A percentile compares a stretch with the other conserved stretches of the same genome.
phyloP scores from a whole-genome alignment of 164 flowering plant species.

The Amborella trichopoda region DNA sequence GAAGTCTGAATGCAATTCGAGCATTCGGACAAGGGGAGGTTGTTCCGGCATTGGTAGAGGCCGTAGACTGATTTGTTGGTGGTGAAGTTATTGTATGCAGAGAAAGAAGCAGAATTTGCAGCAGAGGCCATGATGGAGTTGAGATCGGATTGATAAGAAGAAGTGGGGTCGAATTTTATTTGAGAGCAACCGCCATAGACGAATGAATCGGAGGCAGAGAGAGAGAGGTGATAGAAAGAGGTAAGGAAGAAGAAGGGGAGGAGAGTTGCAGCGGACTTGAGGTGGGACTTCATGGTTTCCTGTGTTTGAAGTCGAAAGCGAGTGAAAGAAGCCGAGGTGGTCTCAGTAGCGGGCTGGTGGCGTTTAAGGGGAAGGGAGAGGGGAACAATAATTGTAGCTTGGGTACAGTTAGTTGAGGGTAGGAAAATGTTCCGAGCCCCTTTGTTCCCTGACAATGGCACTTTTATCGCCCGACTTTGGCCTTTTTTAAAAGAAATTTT shows the following conservation, averaged over 20 bases:
- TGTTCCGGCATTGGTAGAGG: constrained; percentile 85
- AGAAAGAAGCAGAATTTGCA: constrained; percentile 75
- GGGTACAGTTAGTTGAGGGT: too few relatives aligned
- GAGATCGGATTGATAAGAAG: constrained; percentile 55
- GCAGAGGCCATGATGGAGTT: constrained; percentile 79
- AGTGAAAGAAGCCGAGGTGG: too few relatives aligned
- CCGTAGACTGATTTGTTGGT: constrained; percentile 42
- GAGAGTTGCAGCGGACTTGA: constrained; percentile 1
- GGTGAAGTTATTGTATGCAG: constrained; percentile 75
- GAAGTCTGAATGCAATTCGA: constrained; percentile 55
- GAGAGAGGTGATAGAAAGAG: constrained; percentile 5
- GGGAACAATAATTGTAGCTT: too few relatives aligned
- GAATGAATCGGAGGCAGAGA: constrained; percentile 26
- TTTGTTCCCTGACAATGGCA: too few relatives aligned
- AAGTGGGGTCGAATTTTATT: constrained; percentile 28
- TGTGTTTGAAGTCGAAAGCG: too few relatives aligned
- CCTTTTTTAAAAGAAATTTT: too few relatives aligned
- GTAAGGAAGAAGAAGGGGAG: constrained; percentile 11
- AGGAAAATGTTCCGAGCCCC: too few relatives aligned
- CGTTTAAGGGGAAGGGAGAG: too few relatives aligned
- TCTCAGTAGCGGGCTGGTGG: too few relatives aligned
- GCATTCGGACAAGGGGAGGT: constrained; percentile 77
- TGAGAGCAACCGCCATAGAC: constrained; percentile 83
- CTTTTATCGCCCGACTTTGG: too few relatives aligned
- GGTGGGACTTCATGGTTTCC: too few relatives aligned